Conservation (phyloP, 2,329 filamentous ascomycete genomes). For the Juglanconis juglandina region DNA sequence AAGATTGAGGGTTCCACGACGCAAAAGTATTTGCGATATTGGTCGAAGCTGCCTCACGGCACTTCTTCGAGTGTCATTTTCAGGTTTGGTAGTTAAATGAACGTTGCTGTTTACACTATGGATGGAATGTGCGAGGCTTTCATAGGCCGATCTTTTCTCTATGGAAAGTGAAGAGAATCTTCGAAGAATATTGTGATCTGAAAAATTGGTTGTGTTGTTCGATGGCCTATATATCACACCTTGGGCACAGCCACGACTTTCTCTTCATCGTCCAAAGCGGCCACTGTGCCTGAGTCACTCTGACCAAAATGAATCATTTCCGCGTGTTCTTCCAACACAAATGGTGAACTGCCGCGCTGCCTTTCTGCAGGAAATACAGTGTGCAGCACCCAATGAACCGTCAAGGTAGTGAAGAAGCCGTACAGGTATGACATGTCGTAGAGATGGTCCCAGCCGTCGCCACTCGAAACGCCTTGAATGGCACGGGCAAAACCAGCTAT, state of each 20-base stretch:
- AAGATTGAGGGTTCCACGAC: too few relatives aligned
- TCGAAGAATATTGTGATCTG: neutral
- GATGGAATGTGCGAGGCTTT: too few relatives aligned
- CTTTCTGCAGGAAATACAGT: constrained; percentile 22
- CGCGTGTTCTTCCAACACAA: constrained; percentile 25
- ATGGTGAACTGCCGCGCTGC: constrained; percentile 25
- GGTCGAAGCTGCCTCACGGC: too few relatives aligned
- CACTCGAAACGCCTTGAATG: constrained; percentile 20
- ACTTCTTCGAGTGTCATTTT: too few relatives aligned
- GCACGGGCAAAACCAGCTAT: constrained; percentile 26
- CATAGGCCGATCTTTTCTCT: too few relatives aligned
- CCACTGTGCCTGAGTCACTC: neutral
- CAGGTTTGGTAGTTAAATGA: too few relatives aligned
- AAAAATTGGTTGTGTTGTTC: too few relatives aligned
- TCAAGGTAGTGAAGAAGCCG: constrained; percentile 25
- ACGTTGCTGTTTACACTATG: too few relatives aligned
- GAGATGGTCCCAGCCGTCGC: constrained; percentile 29
- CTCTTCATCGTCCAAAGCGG: neutral
- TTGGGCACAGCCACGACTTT: neutral
- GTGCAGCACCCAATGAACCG: constrained; percentile 23
- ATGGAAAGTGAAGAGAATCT: neutral
- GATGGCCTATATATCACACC: neutral
- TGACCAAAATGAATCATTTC: constrained; percentile 8
- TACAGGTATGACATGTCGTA: constrained; percentile 30
- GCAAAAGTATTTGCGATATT: too few relatives aligned